These are phyloP conservation scores for Penicillium polonicum DNA, from an alignment of 2,329 filamentous ascomycete species.

Conservation along the genomic window DNA sequence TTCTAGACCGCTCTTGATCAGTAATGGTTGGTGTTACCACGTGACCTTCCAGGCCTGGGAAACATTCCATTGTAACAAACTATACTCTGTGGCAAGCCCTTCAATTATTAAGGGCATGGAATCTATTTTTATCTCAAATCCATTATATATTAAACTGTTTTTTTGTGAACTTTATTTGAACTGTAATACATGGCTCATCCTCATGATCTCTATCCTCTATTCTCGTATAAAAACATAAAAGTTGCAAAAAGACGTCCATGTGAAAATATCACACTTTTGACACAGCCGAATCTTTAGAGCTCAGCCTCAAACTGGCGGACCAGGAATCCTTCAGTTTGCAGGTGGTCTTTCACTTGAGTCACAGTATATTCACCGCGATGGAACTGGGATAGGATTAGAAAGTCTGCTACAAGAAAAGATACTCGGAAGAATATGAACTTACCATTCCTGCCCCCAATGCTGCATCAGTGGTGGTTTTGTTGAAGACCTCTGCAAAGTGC, in stretches of 20 bases:
- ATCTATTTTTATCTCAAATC: neutral
- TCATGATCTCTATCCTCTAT: constrained; percentile 3
- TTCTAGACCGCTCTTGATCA: constrained; percentile 12
- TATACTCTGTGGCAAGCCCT: neutral
- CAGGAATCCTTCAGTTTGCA: constrained; percentile 68
- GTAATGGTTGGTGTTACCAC: neutral
- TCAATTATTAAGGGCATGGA: neutral
- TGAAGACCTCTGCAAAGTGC: constrained; percentile 91
- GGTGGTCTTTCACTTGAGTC: constrained; percentile 82
- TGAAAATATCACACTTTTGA: neutral
- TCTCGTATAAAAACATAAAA: neutral
- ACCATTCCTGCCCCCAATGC: constrained; percentile 92
- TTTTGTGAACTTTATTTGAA: neutral
- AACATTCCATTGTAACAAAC: neutral
- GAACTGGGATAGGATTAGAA: constrained; percentile 55
- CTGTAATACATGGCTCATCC: neutral
- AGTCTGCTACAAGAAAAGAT: neutral
- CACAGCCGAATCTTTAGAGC: constrained; percentile 6
- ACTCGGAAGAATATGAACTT: constrained; percentile 31
- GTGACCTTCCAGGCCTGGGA: neutral
- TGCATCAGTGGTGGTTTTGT: constrained; percentile 81
- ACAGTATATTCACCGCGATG: constrained; percentile 95
- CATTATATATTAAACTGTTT: neutral
- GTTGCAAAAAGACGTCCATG: neutral
- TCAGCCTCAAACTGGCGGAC: constrained; percentile 72